phyloP scores from a whole-genome alignment of 2,329 filamentous ascomycete species.

The Macrophomina phaseolina region DNA sequence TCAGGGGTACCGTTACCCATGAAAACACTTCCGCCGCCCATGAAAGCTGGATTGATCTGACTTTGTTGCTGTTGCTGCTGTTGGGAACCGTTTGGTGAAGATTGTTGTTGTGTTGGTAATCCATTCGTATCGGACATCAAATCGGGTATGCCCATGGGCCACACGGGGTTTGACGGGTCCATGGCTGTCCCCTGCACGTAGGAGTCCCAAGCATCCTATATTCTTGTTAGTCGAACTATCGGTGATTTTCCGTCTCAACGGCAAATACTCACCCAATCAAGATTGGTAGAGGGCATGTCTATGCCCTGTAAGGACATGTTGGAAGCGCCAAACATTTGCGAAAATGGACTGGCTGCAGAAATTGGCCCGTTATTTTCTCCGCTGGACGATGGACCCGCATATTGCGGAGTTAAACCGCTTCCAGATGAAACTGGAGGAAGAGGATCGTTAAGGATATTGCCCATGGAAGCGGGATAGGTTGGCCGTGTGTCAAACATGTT shows the following conservation, averaged over 20 bases:
- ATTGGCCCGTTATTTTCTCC: constrained; percentile 43
- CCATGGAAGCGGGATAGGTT: constrained; percentile 45
- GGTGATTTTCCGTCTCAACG: too few relatives aligned
- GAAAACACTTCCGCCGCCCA: constrained; percentile 41
- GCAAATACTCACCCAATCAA: constrained; percentile 65
- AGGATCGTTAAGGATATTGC: constrained; percentile 45
- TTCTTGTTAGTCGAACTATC: constrained; percentile 37
- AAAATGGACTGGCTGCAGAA: constrained; percentile 59
- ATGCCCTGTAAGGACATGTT: constrained; percentile 55
- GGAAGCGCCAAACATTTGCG: constrained; percentile 58
- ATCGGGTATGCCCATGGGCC: constrained; percentile 47
- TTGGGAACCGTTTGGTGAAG: constrained; percentile 13
- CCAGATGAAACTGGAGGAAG: constrained; percentile 34
- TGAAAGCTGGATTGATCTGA: constrained; percentile 37
- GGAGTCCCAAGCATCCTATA: constrained; percentile 70
- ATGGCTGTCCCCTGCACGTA: constrained; percentile 67
- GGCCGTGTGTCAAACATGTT: constrained; percentile 47
- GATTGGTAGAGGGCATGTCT: constrained; percentile 57
- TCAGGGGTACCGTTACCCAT: constrained; percentile 44
- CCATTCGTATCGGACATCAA: constrained; percentile 28
- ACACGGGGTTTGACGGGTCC: constrained; percentile 49
- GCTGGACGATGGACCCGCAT: constrained; percentile 36
- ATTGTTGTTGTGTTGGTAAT: constrained; percentile 35
- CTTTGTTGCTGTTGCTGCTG: constrained; percentile 18
- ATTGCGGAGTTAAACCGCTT: constrained; percentile 42